phyloP scores from a whole-genome alignment of 164 flowering plant species.

The Magnolia changhungtana region DNA sequence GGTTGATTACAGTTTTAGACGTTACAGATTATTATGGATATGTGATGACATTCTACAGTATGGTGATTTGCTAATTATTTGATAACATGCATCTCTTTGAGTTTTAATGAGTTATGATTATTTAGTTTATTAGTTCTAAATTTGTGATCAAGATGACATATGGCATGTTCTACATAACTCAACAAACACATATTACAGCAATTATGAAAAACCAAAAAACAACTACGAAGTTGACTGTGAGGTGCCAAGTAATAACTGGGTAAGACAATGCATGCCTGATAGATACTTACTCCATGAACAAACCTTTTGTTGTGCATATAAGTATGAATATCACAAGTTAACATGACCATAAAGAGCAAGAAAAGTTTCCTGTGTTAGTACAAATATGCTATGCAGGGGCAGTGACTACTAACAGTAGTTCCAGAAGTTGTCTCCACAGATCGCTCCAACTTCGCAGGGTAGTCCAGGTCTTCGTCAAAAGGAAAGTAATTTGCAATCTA shows the following conservation, averaged over 20 bases:
- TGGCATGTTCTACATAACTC: too few relatives aligned
- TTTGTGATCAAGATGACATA: too few relatives aligned
- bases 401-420: conserved; percentile 44
- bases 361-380: background rate
- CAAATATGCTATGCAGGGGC: background rate
- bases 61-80: background rate
- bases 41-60: background rate
- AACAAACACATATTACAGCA: too few relatives aligned
- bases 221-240: background rate
- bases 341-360: background rate
- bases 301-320: background rate
- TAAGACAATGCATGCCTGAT: background rate
- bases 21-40: too few relatives aligned
- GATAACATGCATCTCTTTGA: background rate
- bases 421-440: conserved; percentile 46
- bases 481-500: conserved; percentile 93
- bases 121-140: too few relatives aligned
- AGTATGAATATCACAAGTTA: background rate
- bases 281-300: background rate
- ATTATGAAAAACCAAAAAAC: too few relatives aligned
- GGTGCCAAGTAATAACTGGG: background rate
- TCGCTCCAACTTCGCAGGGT: conserved; percentile 86
- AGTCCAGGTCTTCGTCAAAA: conserved; percentile 79
- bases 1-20: background rate
- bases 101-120: too few relatives aligned